Conservation (phyloP, 192 early-diverging fungal genomes). For the Coemansia sp. region DNA sequence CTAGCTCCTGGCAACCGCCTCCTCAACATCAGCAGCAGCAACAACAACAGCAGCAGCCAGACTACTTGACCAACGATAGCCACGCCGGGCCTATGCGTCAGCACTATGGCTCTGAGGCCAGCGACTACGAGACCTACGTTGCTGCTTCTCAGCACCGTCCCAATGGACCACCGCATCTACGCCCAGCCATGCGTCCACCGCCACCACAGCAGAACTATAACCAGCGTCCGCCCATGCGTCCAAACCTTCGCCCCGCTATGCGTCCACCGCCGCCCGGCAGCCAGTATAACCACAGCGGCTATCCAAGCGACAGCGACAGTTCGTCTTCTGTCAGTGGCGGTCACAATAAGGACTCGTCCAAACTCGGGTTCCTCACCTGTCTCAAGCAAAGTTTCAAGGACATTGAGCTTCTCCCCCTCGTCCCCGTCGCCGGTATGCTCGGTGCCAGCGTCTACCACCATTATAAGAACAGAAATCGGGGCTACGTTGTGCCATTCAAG, state of each 20-base stretch:
- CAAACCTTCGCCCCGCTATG: neutral
- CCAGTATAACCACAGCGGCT: slow-evolving; percentile 12
- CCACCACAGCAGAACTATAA: slow-evolving; percentile 8
- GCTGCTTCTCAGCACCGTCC: slow-evolving; percentile 4
- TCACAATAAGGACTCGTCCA: neutral
- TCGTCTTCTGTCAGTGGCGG: slow-evolving; percentile 8
- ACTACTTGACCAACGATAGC: slow-evolving; percentile 6
- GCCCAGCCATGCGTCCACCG: slow-evolving; percentile 15
- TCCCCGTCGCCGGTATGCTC: slow-evolving; percentile 36
- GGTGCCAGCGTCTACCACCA: slow-evolving; percentile 42
- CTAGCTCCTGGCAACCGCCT: slow-evolving; percentile 10
- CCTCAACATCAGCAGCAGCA: neutral
- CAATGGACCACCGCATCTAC: slow-evolving; percentile 5
- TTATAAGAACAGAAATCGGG: slow-evolving; percentile 15
- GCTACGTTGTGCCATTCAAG: slow-evolving; percentile 20
- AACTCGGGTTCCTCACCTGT: slow-evolving; percentile 27
- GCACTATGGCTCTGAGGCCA: slow-evolving; percentile 15
- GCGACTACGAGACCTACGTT: slow-evolving; percentile 31
- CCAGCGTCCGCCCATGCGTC: slow-evolving; percentile 13
- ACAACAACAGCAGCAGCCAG: slow-evolving; percentile 6
- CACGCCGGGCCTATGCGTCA: slow-evolving; percentile 26
- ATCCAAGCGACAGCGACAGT: slow-evolving; percentile 30
- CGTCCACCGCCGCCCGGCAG: neutral
- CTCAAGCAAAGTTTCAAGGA: slow-evolving; percentile 42
- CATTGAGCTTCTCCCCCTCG: slow-evolving; percentile 19